Base-by-base conservation (phyloP, 352 stramenopile genomes). In the Pythium phragmiticola region DNA sequence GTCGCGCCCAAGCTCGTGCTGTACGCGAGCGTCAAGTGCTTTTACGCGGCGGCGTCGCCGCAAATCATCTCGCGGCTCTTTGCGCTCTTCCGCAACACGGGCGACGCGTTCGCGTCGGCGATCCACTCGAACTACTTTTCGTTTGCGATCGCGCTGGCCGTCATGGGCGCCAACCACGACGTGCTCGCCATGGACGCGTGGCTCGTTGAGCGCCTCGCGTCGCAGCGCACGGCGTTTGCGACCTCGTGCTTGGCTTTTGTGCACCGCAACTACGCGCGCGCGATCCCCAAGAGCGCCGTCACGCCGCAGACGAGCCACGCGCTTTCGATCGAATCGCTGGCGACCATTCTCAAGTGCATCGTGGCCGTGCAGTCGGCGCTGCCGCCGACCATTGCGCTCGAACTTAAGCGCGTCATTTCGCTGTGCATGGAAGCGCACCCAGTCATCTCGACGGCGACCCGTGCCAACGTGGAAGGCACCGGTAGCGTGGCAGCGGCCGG, bases 41-140 rank as follows among this genome's bases (percentile, higher is more conserved):
- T 92, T 50, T 92, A 92, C 69, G 81, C 82, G 2, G 82, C 84
- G 7, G 87, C 82, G 46, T 86, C 84, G 11, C 82, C 87, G 17
- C 78, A 92, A 58, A 92, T 94, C 46, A 82, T 95, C 17, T 88
- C 80, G 33, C 78, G 87, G 17, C 68, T 95, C 2, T 95, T 95
- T 60, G 83, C 84, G 48, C 66, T 95, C 17, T 92, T 94, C 55
- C 82, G 85, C 39, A 94, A 90, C 68, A 95, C 87, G 12, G 84
- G 84, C 52, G 87, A 95, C 51, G 69, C 87, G 11, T 93, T 93
- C 51, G 78, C 82, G 2, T 88, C 82, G 19, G 80, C 83, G 53
- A 91, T 95, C 55, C 81, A 93, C 68, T 93, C 84, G 55, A 94
- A 95, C 73, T 95, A 94, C 56, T 95, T 92, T 57, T 94, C 87